Percentiles rank a stretch among this genome's conserved stretches.
These are phyloP conservation scores for Podaxis mareebaensis DNA, from an alignment of 768 basidiomycete genomes.

Conservation along the genomic window DNA sequence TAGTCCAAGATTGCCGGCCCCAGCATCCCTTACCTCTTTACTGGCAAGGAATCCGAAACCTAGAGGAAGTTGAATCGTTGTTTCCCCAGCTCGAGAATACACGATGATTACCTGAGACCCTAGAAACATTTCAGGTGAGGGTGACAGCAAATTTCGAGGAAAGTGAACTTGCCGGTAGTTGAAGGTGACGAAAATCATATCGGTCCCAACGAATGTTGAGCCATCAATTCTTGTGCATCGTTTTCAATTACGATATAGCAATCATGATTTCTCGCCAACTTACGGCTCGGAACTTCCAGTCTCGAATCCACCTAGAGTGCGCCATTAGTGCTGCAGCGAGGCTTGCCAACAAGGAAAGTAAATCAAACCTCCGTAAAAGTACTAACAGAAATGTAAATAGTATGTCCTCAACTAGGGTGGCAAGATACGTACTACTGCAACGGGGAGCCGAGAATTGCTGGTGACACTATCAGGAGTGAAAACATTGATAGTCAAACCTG, in stretches of 20 bases:
- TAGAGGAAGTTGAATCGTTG: background rate
- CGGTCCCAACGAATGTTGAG: slow-evolving; percentile 37
- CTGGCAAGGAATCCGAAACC: slow-evolving; percentile 44
- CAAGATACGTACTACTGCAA: slow-evolving; percentile 45
- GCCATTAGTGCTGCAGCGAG: no score
- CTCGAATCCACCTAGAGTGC: slow-evolving; percentile 25
- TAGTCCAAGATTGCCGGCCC: slow-evolving; percentile 49
- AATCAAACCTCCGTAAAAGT: slow-evolving; percentile 47
- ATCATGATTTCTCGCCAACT: background rate
- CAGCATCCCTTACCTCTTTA: slow-evolving; percentile 38
- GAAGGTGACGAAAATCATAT: slow-evolving; percentile 24
- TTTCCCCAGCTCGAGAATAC: background rate
- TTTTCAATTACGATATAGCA: background rate
- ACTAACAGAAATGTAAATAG: slow-evolving; percentile 28
- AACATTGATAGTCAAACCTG: slow-evolving; percentile 56
- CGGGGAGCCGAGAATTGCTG: slow-evolving; percentile 45
- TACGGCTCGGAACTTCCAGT: slow-evolving; percentile 22
- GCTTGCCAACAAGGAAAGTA: background rate
- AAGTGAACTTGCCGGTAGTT: slow-evolving; percentile 13
- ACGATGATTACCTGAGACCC: background rate
- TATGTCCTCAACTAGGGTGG: no score
- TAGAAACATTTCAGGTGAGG: background rate
- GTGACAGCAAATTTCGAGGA: background rate
- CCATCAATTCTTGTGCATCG: slow-evolving; percentile 42
- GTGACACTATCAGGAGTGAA: slow-evolving; percentile 41